Conservation (phyloP, 1,284 basidiomycete species). For the Bjerkandera adusta region DNA sequence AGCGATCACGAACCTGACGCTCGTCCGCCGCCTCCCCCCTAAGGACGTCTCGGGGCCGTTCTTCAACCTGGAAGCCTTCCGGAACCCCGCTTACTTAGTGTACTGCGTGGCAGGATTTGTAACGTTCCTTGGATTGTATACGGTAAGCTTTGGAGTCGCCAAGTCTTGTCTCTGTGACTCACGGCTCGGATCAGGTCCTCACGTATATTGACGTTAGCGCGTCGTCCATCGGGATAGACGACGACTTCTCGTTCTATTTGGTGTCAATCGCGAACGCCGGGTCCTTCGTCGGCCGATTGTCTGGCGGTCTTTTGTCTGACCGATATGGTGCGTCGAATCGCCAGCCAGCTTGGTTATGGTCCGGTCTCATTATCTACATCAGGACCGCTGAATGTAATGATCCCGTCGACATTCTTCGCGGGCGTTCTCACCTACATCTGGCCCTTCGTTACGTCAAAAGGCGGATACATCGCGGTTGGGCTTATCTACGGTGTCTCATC, state of each 20-base stretch:
- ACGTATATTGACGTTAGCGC: slow-evolving; percentile 48
- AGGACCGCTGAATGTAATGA: slow-evolving; percentile 57
- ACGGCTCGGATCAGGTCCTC: slow-evolving; percentile 32
- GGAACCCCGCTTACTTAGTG: slow-evolving; percentile 11
- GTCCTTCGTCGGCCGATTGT: slow-evolving; percentile 43
- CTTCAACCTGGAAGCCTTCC: slow-evolving; percentile 17
- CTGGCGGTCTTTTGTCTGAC: slow-evolving; percentile 40
- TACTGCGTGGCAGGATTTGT: slow-evolving; percentile 13
- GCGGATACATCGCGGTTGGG: slow-evolving; percentile 43
- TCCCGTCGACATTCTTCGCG: slow-evolving; percentile 47
- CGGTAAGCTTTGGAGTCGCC: slow-evolving; percentile 7
- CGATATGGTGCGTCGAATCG: slow-evolving; percentile 10
- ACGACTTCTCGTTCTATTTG: slow-evolving; percentile 42
- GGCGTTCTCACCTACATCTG: slow-evolving; percentile 57
- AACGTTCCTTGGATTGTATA: slow-evolving; percentile 16
- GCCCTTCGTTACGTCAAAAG: slow-evolving; percentile 48
- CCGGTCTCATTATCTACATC: neutral
- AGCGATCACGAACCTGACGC: slow-evolving; percentile 39
- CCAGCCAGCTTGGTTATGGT: neutral
- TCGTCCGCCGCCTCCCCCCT: slow-evolving; percentile 17
- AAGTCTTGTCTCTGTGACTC: too few species aligned
- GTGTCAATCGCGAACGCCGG: slow-evolving; percentile 46
- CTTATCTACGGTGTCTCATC: slow-evolving; percentile 51
- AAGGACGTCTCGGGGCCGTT: slow-evolving; percentile 14
- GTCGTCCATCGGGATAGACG: slow-evolving; percentile 32